Conservation (phyloP, 495 filamentous ascomycete genomes). For the Podospora didyma region DNA sequence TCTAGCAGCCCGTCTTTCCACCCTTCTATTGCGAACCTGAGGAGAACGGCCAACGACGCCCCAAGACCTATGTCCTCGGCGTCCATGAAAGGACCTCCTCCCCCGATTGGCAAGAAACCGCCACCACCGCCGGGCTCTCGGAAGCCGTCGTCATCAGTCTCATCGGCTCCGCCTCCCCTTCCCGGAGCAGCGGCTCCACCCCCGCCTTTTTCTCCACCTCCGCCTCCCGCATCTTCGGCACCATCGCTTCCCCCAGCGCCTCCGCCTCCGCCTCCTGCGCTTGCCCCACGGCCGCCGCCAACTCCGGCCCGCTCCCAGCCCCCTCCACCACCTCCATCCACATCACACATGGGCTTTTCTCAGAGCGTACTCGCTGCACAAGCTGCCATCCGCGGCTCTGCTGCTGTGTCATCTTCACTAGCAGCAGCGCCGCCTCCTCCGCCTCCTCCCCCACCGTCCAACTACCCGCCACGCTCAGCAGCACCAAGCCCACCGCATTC, state of each 20-base stretch:
- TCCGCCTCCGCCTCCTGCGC: constrained; percentile 44
- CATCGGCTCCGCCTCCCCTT: constrained; percentile 42
- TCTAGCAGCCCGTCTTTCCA: constrained; percentile 46
- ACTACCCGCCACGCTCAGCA: constrained; percentile 27
- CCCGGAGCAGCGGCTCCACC: constrained; percentile 51
- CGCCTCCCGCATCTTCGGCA: constrained; percentile 47
- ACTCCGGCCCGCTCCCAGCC: constrained; percentile 50
- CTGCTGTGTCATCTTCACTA: constrained; percentile 36
- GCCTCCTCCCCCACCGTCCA: constrained; percentile 35
- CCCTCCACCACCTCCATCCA: constrained; percentile 39
- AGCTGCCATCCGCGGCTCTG: constrained; percentile 47
- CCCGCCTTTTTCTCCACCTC: constrained; percentile 45
- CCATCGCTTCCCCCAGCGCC: constrained; percentile 48
- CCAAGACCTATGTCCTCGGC: constrained; percentile 51
- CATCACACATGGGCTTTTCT: constrained; percentile 20
- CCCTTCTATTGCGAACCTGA: constrained; percentile 55
- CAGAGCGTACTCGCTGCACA: constrained; percentile 45
- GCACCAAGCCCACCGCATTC: constrained; percentile 33
- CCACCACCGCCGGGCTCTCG: constrained; percentile 66
- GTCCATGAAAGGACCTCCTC: constrained; percentile 48
- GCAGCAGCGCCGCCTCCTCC: constrained; percentile 43
- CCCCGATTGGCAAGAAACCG: constrained; percentile 64
- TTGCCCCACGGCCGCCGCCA: constrained; percentile 49
- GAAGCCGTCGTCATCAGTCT: constrained; percentile 56
- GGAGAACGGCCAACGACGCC: constrained; percentile 51